These are phyloP conservation scores for Guyanaporus albipodus DNA, from an alignment of 768 basidiomycete genomes.

Conservation along the genomic window DNA sequence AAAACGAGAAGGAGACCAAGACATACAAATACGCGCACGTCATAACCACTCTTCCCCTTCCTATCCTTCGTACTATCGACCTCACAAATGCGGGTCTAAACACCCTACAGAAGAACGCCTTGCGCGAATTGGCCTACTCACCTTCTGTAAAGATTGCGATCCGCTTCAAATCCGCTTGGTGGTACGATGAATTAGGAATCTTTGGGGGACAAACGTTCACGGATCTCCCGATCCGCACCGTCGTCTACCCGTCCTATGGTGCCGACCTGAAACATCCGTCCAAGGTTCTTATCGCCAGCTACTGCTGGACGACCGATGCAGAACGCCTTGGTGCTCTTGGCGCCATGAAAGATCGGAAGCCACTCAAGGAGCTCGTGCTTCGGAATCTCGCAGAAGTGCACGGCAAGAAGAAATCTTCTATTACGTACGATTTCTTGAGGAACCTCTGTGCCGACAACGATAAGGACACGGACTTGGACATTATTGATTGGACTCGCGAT, in stretches of 20 bases:
- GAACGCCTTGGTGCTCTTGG: constrained; percentile 36
- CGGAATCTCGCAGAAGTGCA: constrained; percentile 22
- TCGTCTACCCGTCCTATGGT: constrained; percentile 45
- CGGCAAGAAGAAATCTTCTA: constrained; percentile 1
- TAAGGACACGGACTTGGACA: constrained; percentile 23
- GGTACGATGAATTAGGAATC: constrained; percentile 33
- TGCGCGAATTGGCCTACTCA: constrained; percentile 38
- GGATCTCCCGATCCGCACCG: constrained; percentile 38
- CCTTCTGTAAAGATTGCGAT: constrained; percentile 41
- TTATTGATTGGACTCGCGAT: constrained; percentile 36
- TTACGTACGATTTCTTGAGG: constrained; percentile 22
- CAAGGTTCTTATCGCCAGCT: constrained; percentile 39
- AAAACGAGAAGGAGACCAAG: constrained; percentile 1
- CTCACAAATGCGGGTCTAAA: constrained; percentile 24
- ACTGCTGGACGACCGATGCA: constrained; percentile 40
- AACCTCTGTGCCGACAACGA: no score
- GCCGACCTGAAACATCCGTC: constrained; percentile 16
- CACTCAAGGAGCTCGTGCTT: constrained; percentile 28
- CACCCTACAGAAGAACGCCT: constrained; percentile 32
- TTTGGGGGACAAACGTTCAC: constrained; percentile 42
- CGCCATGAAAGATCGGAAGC: not conserved
- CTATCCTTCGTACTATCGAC: constrained; percentile 36
- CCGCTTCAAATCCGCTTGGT: constrained; percentile 43
- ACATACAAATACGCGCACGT: constrained; percentile 40
- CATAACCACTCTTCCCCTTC: constrained; percentile 40